Base-by-base conservation (phyloP, 2,329 filamentous ascomycete genomes). In the Trichoderma semiorbis region DNA sequence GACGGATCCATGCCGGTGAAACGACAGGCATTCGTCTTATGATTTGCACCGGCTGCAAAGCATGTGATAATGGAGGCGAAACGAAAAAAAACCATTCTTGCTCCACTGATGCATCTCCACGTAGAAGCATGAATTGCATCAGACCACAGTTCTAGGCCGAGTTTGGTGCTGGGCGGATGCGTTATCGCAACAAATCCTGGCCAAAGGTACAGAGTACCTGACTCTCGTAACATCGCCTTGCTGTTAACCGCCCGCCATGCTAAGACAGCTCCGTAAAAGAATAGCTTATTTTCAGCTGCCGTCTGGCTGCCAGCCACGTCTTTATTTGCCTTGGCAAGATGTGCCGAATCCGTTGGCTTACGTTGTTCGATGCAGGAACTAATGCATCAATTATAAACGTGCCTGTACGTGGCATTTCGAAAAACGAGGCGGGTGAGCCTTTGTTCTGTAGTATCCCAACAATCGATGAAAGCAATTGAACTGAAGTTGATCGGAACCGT, bases 11-110 rank as follows among this genome's bases (percentile, higher is more conserved):
- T 36, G 39, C 30, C 28, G 30, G 50, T 26, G 26, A 53, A 36
- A 26, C 66, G 36, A 30, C 34, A 28, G n/a, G 43, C 30, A 32
- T 57, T 26, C 7, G 53, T 26, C 53, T 34, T 12, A 47, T 50
- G 34, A 21, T 34, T 34, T 61, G 18, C 28, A 21, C 14, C 26
- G 47, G n/a, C 30, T 61, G 30, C 28, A 26, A 69, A 69, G 67
- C 67, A 69, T 69, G 67, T 69, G 67, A 69, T 69, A 53, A 62
- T 69, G 67, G 67, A 58, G 67, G 57, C 39, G 14, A 61, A 26
- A 30, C 14, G 47, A 21, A 36, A 28, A 39, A 57, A 57, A 57
- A 36, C 16, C 36, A 34, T 18, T 21, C 47, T 21, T 69, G 67
- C 67, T 69, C 67, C 67, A 69, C 67, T 69, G 57, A 62, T n/a